Evolutionary conservation across 1,139 yeast genomes (phyloP).

Genomic region (Yamadazyma friedrichii): DNA sequence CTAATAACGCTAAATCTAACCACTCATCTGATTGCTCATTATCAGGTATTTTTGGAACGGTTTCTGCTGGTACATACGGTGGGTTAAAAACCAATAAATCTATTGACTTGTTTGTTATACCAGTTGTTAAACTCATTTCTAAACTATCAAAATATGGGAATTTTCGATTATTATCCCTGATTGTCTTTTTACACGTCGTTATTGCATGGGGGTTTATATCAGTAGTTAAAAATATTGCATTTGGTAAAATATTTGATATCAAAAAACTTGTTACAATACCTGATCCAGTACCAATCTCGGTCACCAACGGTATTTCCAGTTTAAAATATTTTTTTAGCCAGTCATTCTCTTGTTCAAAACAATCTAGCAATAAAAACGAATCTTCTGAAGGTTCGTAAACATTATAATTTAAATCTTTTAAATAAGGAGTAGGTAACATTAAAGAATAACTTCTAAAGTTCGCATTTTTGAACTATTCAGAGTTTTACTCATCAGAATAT

Average conservation of each 20-base stretch:
- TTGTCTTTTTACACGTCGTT: constrained; percentile 50
- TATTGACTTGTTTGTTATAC: constrained; percentile 44
- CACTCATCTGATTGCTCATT: constrained; percentile 52
- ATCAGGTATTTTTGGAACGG: constrained; percentile 56
- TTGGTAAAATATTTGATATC: constrained; percentile 48
- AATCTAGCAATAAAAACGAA: constrained; percentile 76
- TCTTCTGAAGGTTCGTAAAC: constrained; percentile 97
- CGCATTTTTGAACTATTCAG: background rate
- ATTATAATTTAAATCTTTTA: constrained; percentile 31
- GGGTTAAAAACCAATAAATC: constrained; percentile 88
- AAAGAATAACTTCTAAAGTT: background rate
- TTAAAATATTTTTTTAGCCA: constrained; percentile 29
- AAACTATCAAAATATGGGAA: constrained; percentile 46
- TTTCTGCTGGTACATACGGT: constrained; percentile 90
- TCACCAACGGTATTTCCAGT: constrained; percentile 49
- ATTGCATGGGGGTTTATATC: constrained; percentile 85
- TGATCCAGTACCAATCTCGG: constrained; percentile 92
- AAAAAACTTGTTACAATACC: constrained; percentile 83
- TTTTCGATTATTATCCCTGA: constrained; percentile 34
- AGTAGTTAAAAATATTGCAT: constrained; percentile 59
- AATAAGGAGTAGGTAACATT: constrained; percentile 45
- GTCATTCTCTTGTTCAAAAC: constrained; percentile 59
- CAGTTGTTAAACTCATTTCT: constrained; percentile 57
- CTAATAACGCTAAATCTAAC: constrained; percentile 86
- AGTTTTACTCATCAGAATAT: background rate